Evolutionary conservation across 2,329 filamentous ascomycete genomes (phyloP).

Genomic region (Neobulgaria alba): DNA sequence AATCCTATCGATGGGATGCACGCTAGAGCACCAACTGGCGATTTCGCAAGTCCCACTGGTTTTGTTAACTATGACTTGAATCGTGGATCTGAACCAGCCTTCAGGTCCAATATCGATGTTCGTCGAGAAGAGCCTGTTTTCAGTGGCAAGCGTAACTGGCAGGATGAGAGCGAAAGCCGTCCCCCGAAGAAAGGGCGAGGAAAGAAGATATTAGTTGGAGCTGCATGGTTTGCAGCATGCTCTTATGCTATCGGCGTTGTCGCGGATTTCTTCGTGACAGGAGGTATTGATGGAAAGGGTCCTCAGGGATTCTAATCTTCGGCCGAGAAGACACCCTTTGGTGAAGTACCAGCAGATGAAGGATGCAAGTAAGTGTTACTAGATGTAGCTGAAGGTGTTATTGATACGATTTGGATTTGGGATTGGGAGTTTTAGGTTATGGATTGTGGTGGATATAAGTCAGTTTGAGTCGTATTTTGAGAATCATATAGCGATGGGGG

Average conservation of each 20-base stretch:
- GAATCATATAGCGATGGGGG: too few species aligned
- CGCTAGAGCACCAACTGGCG: slow-evolving; percentile 35
- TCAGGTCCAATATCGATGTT: slow-evolving; percentile 37
- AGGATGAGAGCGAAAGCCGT: slow-evolving; percentile 17
- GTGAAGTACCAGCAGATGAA: too few species aligned
- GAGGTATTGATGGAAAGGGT: slow-evolving; percentile 36
- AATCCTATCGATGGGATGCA: slow-evolving; percentile 22
- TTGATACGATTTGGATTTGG: too few species aligned
- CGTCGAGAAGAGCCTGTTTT: slow-evolving; percentile 40
- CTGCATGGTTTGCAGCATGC: slow-evolving; percentile 44
- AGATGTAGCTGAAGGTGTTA: too few species aligned
- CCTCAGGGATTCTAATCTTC: slow-evolving; percentile 22
- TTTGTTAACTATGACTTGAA: slow-evolving; percentile 52
- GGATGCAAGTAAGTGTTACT: too few species aligned
- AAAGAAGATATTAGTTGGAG: slow-evolving; percentile 44
- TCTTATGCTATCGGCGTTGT: slow-evolving; percentile 51
- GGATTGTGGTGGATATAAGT: too few species aligned
- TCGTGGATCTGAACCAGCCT: slow-evolving; percentile 30
- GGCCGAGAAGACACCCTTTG: too few species aligned
- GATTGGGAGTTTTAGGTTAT: too few species aligned
- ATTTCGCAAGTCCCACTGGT: slow-evolving; percentile 56
- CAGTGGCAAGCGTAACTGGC: slow-evolving; percentile 32
- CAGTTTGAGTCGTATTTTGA: too few species aligned
- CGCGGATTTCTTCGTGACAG: slow-evolving; percentile 47
- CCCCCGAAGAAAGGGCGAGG: slow-evolving; percentile 34